Evolutionary conservation across 371 early-diverging fungal species (phyloP).

Genomic region (Mucor lusitanicus): DNA sequence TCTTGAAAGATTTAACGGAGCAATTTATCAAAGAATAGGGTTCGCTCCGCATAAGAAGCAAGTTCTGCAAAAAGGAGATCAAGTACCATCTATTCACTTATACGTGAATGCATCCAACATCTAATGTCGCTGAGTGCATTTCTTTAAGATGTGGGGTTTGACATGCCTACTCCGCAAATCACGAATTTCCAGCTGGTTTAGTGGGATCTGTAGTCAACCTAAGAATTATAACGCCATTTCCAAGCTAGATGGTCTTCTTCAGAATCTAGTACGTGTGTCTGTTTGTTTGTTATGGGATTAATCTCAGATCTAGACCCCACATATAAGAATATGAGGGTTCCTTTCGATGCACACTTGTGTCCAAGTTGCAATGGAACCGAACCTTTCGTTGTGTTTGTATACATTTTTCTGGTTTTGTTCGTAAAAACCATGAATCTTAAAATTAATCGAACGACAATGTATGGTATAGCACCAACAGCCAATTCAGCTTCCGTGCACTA

Average conservation of each 20-base stretch:
- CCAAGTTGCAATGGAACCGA: background rate
- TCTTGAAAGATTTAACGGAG: too few species aligned
- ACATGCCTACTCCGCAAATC: background rate
- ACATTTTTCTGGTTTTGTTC: background rate
- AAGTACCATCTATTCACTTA: too few species aligned
- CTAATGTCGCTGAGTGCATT: background rate
- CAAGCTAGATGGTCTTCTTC: background rate
- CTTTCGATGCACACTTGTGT: background rate
- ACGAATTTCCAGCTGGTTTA: background rate
- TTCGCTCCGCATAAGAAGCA: too few species aligned
- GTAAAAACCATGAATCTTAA: constrained; percentile 3
- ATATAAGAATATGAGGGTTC: background rate
- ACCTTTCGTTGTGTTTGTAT: background rate
- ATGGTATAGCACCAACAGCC: background rate
- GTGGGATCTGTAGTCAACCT: background rate
- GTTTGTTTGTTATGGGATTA: background rate
- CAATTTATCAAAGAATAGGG: too few species aligned
- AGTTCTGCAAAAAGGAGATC: too few species aligned
- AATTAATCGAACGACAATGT: background rate
- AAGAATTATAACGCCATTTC: background rate
- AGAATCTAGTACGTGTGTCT: background rate
- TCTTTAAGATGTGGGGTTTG: background rate
- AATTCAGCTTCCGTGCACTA: background rate
- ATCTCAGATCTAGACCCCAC: background rate
- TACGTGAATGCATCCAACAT: background rate